Percentiles rank a stretch among this genome's conserved stretches.
These are phyloP conservation scores for Sabuloglossum arenarium DNA, from an alignment of 495 filamentous ascomycete species.

Conservation along the genomic window DNA sequence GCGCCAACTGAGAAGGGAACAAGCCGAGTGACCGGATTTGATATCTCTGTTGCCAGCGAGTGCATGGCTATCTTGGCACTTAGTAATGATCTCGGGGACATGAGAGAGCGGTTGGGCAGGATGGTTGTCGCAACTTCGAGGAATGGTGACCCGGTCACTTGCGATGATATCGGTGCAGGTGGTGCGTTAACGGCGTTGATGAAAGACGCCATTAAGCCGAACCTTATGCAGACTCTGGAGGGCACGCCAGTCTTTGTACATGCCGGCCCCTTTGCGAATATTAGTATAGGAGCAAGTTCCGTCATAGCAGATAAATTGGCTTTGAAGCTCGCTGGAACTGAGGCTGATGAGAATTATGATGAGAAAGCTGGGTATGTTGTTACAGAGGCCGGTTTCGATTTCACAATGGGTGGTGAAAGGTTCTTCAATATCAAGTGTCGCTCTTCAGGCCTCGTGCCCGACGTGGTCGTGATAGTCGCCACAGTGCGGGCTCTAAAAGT, in stretches of 20 bases:
- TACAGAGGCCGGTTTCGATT: slow-evolving; percentile 95
- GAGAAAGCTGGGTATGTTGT: slow-evolving; percentile 86
- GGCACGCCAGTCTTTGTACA: slow-evolving; percentile 95
- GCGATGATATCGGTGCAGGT: slow-evolving; percentile 83
- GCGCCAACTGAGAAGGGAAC: slow-evolving; percentile 80
- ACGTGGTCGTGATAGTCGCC: slow-evolving; percentile 85
- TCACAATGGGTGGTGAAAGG: slow-evolving; percentile 97
- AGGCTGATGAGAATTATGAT: slow-evolving; percentile 74
- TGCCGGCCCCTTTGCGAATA: slow-evolving; percentile 94
- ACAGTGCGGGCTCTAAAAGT: slow-evolving; percentile 93
- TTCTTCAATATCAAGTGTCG: slow-evolving; percentile 99
- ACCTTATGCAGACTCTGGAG: slow-evolving; percentile 95
- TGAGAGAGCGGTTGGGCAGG: slow-evolving; percentile 81
- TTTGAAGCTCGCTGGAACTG: slow-evolving; percentile 85
- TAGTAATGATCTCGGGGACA: slow-evolving; percentile 67
- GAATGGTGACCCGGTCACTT: slow-evolving; percentile 78
- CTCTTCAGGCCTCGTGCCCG: slow-evolving; percentile 75
- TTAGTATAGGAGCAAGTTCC: slow-evolving; percentile 88
- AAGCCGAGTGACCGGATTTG: slow-evolving; percentile 72
- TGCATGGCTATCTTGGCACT: slow-evolving; percentile 96
- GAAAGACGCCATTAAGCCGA: slow-evolving; percentile 97
- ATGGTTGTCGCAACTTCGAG: slow-evolving; percentile 91
- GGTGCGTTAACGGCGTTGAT: slow-evolving; percentile 87
- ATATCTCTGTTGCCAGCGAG: slow-evolving; percentile 93
- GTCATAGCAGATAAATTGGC: slow-evolving; percentile 90